Evolutionary conservation across 768 basidiomycete species (phyloP).

Genomic region (Amylocystis lapponica): DNA sequence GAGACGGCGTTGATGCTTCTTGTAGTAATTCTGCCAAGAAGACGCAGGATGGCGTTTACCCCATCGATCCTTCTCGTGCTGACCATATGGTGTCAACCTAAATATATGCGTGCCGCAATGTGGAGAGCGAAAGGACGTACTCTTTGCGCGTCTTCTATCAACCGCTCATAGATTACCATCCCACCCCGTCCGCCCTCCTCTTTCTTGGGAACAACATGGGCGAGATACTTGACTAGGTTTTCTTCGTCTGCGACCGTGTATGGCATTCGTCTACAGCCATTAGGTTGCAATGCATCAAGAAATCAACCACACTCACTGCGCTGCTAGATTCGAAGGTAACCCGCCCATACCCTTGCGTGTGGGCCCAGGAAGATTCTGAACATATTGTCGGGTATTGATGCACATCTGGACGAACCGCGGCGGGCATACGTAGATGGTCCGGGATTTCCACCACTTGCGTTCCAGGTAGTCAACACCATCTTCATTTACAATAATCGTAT

Average conservation of each 20-base stretch:
- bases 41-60: constrained; percentile 76
- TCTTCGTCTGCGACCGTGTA: constrained; percentile 4
- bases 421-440: constrained; percentile 6
- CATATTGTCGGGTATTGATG: constrained; percentile 3
- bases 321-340: not conserved
- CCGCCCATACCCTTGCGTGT: constrained; percentile 4
- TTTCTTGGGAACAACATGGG: constrained; percentile 1
- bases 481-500: constrained; percentile 9
- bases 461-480: constrained; percentile 1
- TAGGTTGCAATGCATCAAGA: not conserved
- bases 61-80: constrained; percentile 48
- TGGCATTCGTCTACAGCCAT: not conserved
- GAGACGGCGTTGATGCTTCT: constrained; percentile 61
- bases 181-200: constrained; percentile 2
- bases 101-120: not conserved
- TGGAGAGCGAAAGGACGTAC: not conserved
- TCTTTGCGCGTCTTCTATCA: not conserved
- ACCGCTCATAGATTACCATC: not conserved
- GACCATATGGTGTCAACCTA: not conserved
- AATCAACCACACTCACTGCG: not conserved
- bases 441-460: constrained; percentile 3
- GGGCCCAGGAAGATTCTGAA: not conserved
- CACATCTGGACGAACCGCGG: constrained; percentile 8
- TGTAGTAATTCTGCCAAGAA: constrained; percentile 82
- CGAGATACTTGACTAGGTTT: constrained; percentile 1